A percentile compares a stretch with the other conserved stretches of the same genome.
phyloP scores from a whole-genome alignment of 140 eudicot species.

The Stevia rebaudiana region DNA sequence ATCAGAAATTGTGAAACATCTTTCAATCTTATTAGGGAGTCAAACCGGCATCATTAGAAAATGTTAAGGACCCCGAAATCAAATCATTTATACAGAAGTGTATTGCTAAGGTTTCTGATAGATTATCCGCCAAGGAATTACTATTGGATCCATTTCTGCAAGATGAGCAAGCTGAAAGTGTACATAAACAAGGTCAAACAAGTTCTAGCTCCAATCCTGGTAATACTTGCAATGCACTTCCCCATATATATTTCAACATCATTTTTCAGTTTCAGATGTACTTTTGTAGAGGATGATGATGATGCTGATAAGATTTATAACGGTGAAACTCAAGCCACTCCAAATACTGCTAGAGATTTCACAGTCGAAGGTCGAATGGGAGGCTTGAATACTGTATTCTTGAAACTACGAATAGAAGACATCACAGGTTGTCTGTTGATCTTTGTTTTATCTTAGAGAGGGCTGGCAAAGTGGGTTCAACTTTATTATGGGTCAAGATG shows the following conservation, averaged over 20 bases:
- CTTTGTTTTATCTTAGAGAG: slow-evolving; percentile 4
- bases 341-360: slow-evolving; percentile 58
- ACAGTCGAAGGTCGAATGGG: slow-evolving; percentile 78
- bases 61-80: slow-evolving; percentile 76
- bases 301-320: slow-evolving; percentile 25
- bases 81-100: slow-evolving; percentile 79
- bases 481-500: neutral
- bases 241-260: neutral
- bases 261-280: slow-evolving; percentile 17
- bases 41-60: slow-evolving; percentile 77
- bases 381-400: slow-evolving; percentile 77
- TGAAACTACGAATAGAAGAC: slow-evolving; percentile 77
- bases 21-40: slow-evolving; percentile 53
- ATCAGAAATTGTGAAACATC: neutral
- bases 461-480: neutral
- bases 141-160: slow-evolving; percentile 67
- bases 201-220: slow-evolving; percentile 37
- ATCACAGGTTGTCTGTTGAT: slow-evolving; percentile 49
- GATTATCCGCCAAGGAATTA: slow-evolving; percentile 78
- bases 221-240: slow-evolving; percentile 24
- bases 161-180: slow-evolving; percentile 44
- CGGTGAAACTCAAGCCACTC: slow-evolving; percentile 23
- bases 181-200: slow-evolving; percentile 30
- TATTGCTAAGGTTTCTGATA: slow-evolving; percentile 68
- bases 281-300: slow-evolving; percentile 38